phyloP scores from a whole-genome alignment of 768 basidiomycete genomes.

The Lentinula boryana region DNA sequence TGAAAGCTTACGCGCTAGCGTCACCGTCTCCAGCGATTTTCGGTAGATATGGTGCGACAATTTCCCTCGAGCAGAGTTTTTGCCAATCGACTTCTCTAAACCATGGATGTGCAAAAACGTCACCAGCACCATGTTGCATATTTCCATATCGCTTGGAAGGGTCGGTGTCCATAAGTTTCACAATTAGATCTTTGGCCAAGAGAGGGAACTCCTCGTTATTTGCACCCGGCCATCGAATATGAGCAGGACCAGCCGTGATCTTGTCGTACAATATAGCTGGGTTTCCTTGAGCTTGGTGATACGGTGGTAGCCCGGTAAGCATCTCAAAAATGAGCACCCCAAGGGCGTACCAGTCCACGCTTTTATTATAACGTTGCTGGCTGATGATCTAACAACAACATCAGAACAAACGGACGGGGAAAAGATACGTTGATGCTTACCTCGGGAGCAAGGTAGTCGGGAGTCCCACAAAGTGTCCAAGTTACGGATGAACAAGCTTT shows the following conservation, averaged over 20 bases:
- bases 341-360: slow-evolving; percentile 98
- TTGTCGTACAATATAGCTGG: slow-evolving; percentile 89
- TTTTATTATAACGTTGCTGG: slow-evolving; percentile 88
- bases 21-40: slow-evolving; percentile 91
- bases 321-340: slow-evolving; percentile 98
- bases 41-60: slow-evolving; percentile 93
- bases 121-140: slow-evolving; percentile 78
- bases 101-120: slow-evolving; percentile 93
- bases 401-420: slow-evolving; percentile 10
- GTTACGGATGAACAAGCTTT: slow-evolving; percentile 84
- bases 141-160: slow-evolving; percentile 89
- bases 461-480: slow-evolving; percentile 94
- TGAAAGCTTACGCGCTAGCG: slow-evolving; percentile 76
- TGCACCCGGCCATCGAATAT: slow-evolving; percentile 73
- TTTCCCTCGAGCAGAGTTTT: slow-evolving; percentile 73
- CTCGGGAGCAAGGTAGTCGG: slow-evolving; percentile 97
- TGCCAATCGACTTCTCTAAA: slow-evolving; percentile 93
- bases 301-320: slow-evolving; percentile 93
- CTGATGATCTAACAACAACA: slow-evolving; percentile 52
- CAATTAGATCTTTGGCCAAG: slow-evolving; percentile 77
- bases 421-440: slow-evolving; percentile 25
- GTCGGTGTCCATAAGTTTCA: slow-evolving; percentile 86
- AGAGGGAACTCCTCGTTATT: slow-evolving; percentile 44
- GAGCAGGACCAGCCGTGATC: slow-evolving; percentile 70
- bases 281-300: slow-evolving; percentile 82